phyloP scores from a whole-genome alignment of 495 filamentous ascomycete species.

The Lophiostoma macrostomum region DNA sequence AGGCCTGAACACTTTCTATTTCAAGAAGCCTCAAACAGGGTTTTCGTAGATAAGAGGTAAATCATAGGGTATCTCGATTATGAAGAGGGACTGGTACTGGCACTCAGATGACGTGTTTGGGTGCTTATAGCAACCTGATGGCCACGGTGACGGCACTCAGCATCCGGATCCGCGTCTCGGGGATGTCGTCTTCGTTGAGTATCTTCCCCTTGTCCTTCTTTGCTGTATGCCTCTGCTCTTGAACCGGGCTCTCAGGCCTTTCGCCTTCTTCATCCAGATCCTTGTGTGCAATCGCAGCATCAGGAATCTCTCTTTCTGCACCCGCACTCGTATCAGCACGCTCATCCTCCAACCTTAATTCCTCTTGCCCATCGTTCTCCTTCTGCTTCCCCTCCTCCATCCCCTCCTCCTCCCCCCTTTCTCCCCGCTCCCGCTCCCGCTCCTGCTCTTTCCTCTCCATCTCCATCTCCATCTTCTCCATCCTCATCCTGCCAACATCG shows the following conservation, averaged over 20 bases:
- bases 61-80: too few relatives aligned
- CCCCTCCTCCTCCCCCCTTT: constrained; percentile 25
- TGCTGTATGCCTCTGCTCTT: constrained; percentile 28
- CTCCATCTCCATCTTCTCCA: constrained; percentile 30
- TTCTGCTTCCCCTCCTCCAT: constrained; percentile 28
- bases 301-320: constrained; percentile 13
- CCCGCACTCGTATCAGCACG: constrained; percentile 23
- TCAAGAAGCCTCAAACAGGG: too few relatives aligned
- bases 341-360: constrained; percentile 4
- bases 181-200: constrained; percentile 53
- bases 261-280: too few relatives aligned
- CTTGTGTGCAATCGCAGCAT: too few relatives aligned
- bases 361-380: constrained; percentile 13
- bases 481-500: constrained; percentile 28
- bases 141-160: constrained; percentile 64
- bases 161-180: constrained; percentile 61
- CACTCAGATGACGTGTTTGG: too few relatives aligned
- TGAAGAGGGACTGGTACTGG: too few relatives aligned
- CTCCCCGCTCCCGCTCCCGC: constrained; percentile 26
- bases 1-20: too few relatives aligned
- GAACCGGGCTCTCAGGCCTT: too few relatives aligned
- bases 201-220: constrained; percentile 35
- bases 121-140: constrained; percentile 53
- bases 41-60: too few relatives aligned
- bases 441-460: constrained; percentile 9